Evolutionary conservation across 2,329 filamentous ascomycete genomes (phyloP).

Genomic region (Calonectria fujianensis): DNA sequence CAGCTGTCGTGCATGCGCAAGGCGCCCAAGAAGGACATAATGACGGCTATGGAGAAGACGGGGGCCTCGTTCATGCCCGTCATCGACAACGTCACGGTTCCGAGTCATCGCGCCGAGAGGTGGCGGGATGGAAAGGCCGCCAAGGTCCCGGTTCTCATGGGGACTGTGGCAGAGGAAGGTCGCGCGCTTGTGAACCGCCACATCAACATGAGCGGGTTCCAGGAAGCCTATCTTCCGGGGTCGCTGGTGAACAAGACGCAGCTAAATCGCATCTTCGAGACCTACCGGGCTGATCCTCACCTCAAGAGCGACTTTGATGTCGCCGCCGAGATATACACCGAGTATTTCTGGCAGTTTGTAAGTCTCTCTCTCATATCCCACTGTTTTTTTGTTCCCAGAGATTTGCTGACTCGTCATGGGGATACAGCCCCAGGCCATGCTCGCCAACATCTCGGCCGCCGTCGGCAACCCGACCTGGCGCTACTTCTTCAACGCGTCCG

Average conservation of each 20-base stretch:
- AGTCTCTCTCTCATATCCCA: slow-evolving; percentile 14
- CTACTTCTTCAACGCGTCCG: slow-evolving; percentile 54
- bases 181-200: slow-evolving; percentile 49
- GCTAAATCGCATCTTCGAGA: slow-evolving; percentile 40
- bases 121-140: slow-evolving; percentile 47
- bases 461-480: slow-evolving; percentile 52
- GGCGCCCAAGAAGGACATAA: slow-evolving; percentile 41
- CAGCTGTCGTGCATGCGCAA: slow-evolving; percentile 52
- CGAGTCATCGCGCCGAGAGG: slow-evolving; percentile 39
- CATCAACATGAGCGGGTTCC: slow-evolving; percentile 47
- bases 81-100: slow-evolving; percentile 48
- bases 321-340: slow-evolving; percentile 53
- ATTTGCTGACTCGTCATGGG: slow-evolving; percentile 27
- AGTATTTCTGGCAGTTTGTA: slow-evolving; percentile 55
- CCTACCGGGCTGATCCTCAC: slow-evolving; percentile 42
- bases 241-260: slow-evolving; percentile 39
- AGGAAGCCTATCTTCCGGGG: slow-evolving; percentile 42
- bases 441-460: slow-evolving; percentile 48
- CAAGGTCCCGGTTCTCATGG: slow-evolving; percentile 52
- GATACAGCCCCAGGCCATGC: slow-evolving; percentile 51
- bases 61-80: slow-evolving; percentile 42
- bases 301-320: slow-evolving; percentile 52
- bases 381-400: too few relatives aligned
- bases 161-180: slow-evolving; percentile 53
- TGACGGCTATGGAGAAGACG: slow-evolving; percentile 38